Conservation (phyloP, 208 protist species). For the Strigomonas culicis region DNA sequence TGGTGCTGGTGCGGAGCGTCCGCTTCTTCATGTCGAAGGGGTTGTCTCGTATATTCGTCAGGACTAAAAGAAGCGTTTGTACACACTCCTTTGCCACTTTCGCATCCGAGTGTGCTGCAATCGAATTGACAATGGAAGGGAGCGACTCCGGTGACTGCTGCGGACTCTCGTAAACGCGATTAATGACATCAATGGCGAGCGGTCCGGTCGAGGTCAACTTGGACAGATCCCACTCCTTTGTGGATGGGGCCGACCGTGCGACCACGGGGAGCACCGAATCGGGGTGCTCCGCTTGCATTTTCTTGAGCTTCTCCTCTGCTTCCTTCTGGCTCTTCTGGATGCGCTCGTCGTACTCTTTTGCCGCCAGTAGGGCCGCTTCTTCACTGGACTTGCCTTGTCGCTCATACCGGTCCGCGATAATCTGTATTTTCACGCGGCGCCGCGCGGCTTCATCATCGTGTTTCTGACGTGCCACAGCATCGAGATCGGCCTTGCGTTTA, state of each 20-base stretch:
- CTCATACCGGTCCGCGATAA: slow-evolving; percentile 62
- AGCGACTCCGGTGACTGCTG: background rate
- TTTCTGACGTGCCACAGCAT: slow-evolving; percentile 47
- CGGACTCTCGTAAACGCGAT: background rate
- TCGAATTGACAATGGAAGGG: slow-evolving; percentile 16
- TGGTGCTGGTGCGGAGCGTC: slow-evolving; percentile 52
- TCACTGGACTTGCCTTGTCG: slow-evolving; percentile 47
- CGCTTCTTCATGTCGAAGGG: slow-evolving; percentile 72
- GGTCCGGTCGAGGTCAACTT: slow-evolving; percentile 15
- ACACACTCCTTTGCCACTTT: slow-evolving; percentile 24
- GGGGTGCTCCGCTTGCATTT: background rate
- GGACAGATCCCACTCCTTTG: slow-evolving; percentile 32
- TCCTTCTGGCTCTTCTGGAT: slow-evolving; percentile 14
- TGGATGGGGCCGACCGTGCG: background rate
- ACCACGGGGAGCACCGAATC: background rate
- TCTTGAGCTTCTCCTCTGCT: slow-evolving; percentile 26
- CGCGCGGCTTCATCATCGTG: slow-evolving; percentile 47
- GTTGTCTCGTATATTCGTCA: slow-evolving; percentile 52
- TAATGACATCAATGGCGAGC: background rate
- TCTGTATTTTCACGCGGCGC: slow-evolving; percentile 55
- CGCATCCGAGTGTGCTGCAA: slow-evolving; percentile 19
- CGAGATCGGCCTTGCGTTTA: slow-evolving; percentile 40
- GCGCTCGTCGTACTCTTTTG: slow-evolving; percentile 45
- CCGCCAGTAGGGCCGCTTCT: slow-evolving; percentile 43
- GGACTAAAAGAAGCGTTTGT: slow-evolving; percentile 47